phyloP scores from a whole-genome alignment of 768 basidiomycete species.

The Fibroporia radiculosa region DNA sequence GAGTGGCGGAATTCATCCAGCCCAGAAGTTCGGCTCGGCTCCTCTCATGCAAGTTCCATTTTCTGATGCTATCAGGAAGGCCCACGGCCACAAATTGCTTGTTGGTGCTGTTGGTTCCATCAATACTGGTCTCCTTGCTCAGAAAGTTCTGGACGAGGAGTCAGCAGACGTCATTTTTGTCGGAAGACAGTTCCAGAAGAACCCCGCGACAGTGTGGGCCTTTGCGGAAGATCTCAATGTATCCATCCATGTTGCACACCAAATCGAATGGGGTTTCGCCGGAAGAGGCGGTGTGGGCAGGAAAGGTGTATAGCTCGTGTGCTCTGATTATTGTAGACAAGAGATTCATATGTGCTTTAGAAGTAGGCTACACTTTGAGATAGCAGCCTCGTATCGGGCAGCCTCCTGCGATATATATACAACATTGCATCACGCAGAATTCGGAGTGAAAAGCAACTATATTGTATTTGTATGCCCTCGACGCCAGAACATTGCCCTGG shows the following conservation, averaged over 20 bases:
- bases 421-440: no score
- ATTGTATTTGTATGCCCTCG: no score
- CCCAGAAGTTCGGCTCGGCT: constrained; percentile 34
- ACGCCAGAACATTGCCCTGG: no score
- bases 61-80: constrained; percentile 32
- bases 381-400: no score
- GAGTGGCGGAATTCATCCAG: constrained; percentile 47
- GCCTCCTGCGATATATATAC: no score
- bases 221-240: constrained; percentile 52
- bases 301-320: not conserved
- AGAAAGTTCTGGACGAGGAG: constrained; percentile 48
- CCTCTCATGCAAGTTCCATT: constrained; percentile 23
- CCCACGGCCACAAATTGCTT: constrained; percentile 31
- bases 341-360: no score
- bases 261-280: constrained; percentile 46
- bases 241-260: constrained; percentile 35
- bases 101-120: constrained; percentile 52
- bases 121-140: constrained; percentile 43
- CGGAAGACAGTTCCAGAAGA: constrained; percentile 41
- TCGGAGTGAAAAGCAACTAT: no score
- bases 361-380: no score
- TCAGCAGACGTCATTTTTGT: constrained; percentile 42
- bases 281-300: constrained; percentile 17
- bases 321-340: no score
- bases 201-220: constrained; percentile 38